Percentiles rank a stretch among this genome's conserved stretches.
These are phyloP conservation scores for Colletotrichum karsti DNA, from an alignment of 2,329 filamentous ascomycete species.

Conservation along the genomic window DNA sequence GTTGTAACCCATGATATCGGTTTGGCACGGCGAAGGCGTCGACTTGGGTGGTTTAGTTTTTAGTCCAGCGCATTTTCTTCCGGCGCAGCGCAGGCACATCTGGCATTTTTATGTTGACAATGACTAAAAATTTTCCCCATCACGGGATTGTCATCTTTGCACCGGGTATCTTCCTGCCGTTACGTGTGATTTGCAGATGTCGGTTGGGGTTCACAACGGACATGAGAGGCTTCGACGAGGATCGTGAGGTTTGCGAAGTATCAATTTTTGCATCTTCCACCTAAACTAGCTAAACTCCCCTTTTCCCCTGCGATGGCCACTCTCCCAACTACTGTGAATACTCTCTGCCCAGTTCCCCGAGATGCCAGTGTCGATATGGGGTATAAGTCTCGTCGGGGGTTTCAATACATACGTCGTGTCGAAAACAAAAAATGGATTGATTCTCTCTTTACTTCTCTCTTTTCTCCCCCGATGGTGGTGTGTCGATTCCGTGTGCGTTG, in stretches of 20 bases:
- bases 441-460: conserved; percentile 2
- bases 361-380: neutral
- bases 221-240: neutral
- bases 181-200: no score
- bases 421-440: neutral
- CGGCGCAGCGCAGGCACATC: conserved; percentile 8
- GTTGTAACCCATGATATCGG: neutral
- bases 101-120: conserved; percentile 6
- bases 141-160: neutral
- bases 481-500: neutral
- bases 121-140: neutral
- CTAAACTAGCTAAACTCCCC: neutral
- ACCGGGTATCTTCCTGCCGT: no score
- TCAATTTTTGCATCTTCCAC: conserved; percentile 12
- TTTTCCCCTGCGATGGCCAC: neutral
- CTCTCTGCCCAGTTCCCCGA: neutral
- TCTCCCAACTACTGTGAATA: neutral
- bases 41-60: no score
- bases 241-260: neutral
- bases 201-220: no score
- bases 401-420: neutral
- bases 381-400: neutral
- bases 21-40: conserved; percentile 15
- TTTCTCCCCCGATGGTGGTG: neutral
- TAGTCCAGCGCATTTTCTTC: neutral